Base-by-base conservation (phyloP, 1,284 basidiomycete species). In the Hymenochaete sp. region DNA sequence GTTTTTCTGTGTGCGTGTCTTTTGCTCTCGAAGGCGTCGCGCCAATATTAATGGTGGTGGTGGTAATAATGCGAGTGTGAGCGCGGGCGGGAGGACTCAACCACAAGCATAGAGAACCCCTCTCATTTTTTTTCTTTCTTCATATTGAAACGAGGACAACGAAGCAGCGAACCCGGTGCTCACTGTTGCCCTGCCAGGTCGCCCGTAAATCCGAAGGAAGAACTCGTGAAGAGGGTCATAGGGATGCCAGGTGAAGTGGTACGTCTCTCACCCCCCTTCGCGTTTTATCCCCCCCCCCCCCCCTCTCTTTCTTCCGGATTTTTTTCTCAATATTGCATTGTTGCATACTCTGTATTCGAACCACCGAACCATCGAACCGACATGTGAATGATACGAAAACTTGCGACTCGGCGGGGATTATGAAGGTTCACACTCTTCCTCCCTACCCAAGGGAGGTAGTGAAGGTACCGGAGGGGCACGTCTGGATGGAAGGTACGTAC, bases 401-500 rank as follows among this genome's bases (percentile, higher is more conserved):
- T 16, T 22, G 21, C 22, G 13, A n/a, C 5, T 35, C 8, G 33
- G 19, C 27, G 16, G 11, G 37, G 8, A 26, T 18, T 27, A 5
- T 27, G 9, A 19, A 68, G 67, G 62, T 87, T 2, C 71, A 73
- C 55, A 82, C 83, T 3, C 61, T 84, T 16, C 76, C 82, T n/a
- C 82, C 83, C 1, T 81, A 79, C 55, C 75, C 78, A 2, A 68
- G 75, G n/a, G 47, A 64, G 9, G 66, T 75, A 49, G 71, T 81
- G 4, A 57, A 53, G 14, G 58, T 87, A 25, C 81, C 82, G 2
- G 52, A 62, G 50, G 82, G 82, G 1, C 74, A 83, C 51, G 66
- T 75, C 33, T 87, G 83, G 83, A 69, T 87, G 41, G 83, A 86
- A 72, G 82, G 82, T 75, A 48, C 49, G 61, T 55, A 16, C 31